Evolutionary conservation across 805 yeast species (phyloP).

Genomic region (Pichia thaimueangensis): DNA sequence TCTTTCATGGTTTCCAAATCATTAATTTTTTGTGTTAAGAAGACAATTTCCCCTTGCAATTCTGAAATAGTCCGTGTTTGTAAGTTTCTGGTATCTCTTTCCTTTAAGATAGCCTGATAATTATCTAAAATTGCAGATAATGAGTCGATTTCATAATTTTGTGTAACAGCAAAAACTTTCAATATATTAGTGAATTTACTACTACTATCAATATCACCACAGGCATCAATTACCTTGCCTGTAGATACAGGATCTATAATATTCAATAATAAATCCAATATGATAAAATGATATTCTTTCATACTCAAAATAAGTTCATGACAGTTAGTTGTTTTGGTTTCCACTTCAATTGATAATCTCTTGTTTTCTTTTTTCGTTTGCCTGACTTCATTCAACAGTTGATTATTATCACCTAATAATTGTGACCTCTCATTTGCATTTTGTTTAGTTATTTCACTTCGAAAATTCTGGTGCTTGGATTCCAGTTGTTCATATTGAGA

Average conservation of each 20-base stretch:
- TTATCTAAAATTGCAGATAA: slow-evolving; percentile 6
- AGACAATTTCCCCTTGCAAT: not conserved
- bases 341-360: not conserved
- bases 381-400: not conserved
- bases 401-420: not conserved
- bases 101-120: not conserved
- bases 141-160: slow-evolving; percentile 8
- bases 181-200: not conserved
- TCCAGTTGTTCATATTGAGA: not conserved
- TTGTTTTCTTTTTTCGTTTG: not conserved
- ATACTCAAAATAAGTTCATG: not conserved
- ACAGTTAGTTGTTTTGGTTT: not conserved
- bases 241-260: slow-evolving; percentile 7
- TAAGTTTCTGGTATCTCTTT: not conserved
- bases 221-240: not conserved
- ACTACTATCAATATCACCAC: not conserved
- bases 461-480: not conserved
- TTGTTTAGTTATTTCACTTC: not conserved
- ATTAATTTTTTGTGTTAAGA: slow-evolving; percentile 2
- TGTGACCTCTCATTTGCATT: not conserved
- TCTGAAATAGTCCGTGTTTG: slow-evolving; percentile 1
- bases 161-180: slow-evolving; percentile 8
- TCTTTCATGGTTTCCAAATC: slow-evolving; percentile 4
- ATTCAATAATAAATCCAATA: not conserved
- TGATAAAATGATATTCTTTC: slow-evolving; percentile 1